These are phyloP conservation scores for Colletotrichum sp. DNA, from an alignment of 2,329 filamentous ascomycete genomes.

Conservation along the genomic window DNA sequence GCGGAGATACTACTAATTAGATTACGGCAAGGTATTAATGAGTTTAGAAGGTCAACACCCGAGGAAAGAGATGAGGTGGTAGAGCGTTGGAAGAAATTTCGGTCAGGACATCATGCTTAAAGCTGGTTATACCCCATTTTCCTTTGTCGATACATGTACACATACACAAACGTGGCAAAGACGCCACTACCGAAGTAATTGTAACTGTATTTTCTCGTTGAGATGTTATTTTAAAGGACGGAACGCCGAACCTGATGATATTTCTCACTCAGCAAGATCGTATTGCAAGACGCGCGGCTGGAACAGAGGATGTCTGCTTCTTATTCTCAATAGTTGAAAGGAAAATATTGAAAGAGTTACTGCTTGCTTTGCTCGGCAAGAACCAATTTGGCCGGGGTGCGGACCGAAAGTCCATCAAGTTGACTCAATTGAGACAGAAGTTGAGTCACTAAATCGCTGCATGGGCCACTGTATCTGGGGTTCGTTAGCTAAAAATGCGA, in stretches of 20 bases:
- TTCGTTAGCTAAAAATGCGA: not conserved
- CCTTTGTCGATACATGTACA: not conserved
- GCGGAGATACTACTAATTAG: constrained; percentile 37
- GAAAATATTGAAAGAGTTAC: fast-evolving
- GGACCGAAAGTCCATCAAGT: not conserved
- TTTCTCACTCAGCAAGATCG: not conserved
- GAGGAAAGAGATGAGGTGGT: constrained; percentile 26
- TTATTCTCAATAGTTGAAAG: not conserved
- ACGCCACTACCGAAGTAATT: not conserved
- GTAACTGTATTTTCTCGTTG: not conserved
- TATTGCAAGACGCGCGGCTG: fast-evolving
- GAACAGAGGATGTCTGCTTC: not conserved
- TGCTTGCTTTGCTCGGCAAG: not conserved
- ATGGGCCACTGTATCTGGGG: not conserved
- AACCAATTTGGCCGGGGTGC: not conserved
- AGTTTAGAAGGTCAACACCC: constrained; percentile 27
- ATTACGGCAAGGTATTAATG: constrained; percentile 32
- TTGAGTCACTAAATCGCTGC: not conserved
- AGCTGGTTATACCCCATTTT: not conserved
- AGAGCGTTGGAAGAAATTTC: constrained; percentile 29
- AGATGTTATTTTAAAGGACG: not conserved
- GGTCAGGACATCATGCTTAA: not conserved
- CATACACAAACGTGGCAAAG: not conserved
- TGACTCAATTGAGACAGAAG: not conserved
- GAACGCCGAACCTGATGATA: fast-evolving